Percentiles rank a stretch among this genome's conserved stretches.
Evolutionary conservation across 129 eudicot genomes (phyloP).

Genomic region (Artemisia tridentata): DNA sequence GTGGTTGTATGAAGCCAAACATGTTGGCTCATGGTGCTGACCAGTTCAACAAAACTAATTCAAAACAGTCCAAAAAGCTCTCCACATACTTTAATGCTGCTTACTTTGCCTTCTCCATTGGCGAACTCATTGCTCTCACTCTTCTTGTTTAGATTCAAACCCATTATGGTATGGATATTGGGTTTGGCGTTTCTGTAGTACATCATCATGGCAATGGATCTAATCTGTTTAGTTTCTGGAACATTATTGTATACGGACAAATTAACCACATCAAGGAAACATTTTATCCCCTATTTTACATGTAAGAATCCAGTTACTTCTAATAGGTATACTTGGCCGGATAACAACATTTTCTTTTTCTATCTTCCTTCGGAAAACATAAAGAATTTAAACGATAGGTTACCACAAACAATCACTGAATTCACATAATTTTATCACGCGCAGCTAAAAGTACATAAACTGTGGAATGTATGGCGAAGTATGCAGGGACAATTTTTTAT

Average conservation of each 20-base stretch:
- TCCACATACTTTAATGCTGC: slow-evolving; percentile 92
- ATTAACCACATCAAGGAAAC: slow-evolving; percentile 65
- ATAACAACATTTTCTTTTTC: no score
- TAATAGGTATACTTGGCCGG: not conserved
- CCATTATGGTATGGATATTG: slow-evolving; percentile 91
- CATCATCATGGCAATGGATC: slow-evolving; percentile 72
- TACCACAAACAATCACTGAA: no score
- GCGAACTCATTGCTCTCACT: slow-evolving; percentile 83
- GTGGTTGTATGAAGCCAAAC: slow-evolving; percentile 86
- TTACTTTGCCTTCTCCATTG: slow-evolving; percentile 82
- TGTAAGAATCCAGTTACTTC: slow-evolving; percentile 30
- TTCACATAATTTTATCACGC: no score
- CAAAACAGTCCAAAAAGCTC: slow-evolving; percentile 73
- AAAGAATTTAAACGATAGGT: no score
- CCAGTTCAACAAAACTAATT: slow-evolving; percentile 55
- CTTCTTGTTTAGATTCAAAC: slow-evolving; percentile 86
- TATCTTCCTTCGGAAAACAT: no score
- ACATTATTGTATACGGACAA: slow-evolving; percentile 66
- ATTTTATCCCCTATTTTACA: slow-evolving; percentile 74
- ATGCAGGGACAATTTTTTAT: no score
- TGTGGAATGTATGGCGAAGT: no score
- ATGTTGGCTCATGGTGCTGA: slow-evolving; percentile 90
- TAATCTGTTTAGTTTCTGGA: slow-evolving; percentile 69
- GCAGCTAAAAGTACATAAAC: no score
- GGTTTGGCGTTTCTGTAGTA: slow-evolving; percentile 83